Evolutionary conservation across 2,329 filamentous ascomycete species (phyloP).

Genomic region (Ascosphaera pollenicola): DNA sequence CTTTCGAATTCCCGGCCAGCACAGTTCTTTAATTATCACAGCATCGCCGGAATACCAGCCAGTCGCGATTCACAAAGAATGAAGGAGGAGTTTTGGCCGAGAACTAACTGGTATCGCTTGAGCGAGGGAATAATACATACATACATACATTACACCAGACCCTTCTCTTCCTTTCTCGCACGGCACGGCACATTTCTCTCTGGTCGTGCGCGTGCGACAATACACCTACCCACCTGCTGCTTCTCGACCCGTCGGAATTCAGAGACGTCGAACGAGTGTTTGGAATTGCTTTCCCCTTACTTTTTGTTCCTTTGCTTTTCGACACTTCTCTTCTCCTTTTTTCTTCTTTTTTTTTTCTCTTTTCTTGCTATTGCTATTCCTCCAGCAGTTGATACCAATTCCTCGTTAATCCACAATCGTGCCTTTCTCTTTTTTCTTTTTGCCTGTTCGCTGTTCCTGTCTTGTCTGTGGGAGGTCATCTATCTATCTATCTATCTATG

Average conservation of each 20-base stretch:
- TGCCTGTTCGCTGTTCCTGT: slow-evolving; percentile 17
- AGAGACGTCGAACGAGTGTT: slow-evolving; percentile 1
- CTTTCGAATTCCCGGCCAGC: too few species aligned
- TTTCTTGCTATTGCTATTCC: slow-evolving; percentile 3
- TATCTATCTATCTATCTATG: too few species aligned
- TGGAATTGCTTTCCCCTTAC: slow-evolving; percentile 4
- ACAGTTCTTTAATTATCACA: too few species aligned
- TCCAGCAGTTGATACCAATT: too few species aligned
- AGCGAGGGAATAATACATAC: too few species aligned
- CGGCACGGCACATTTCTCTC: background rate
- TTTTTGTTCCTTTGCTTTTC: slow-evolving; percentile 9
- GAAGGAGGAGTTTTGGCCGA: background rate
- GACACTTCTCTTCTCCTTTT: slow-evolving; percentile 3
- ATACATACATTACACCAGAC: slow-evolving; percentile 2
- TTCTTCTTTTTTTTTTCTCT: slow-evolving; percentile 3
- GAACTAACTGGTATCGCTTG: too few species aligned
- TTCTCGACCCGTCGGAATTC: slow-evolving; percentile 1
- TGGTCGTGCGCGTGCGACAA: background rate
- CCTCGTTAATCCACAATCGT: too few species aligned
- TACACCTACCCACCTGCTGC: slow-evolving; percentile 1
- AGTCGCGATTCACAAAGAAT: too few species aligned
- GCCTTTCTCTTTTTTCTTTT: slow-evolving; percentile 7
- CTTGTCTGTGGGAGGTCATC: too few species aligned
- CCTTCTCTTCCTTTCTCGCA: background rate
- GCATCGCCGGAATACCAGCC: too few species aligned